Conservation (phyloP, 2,329 filamentous ascomycete species). For the Periglandula ipomoeae region DNA sequence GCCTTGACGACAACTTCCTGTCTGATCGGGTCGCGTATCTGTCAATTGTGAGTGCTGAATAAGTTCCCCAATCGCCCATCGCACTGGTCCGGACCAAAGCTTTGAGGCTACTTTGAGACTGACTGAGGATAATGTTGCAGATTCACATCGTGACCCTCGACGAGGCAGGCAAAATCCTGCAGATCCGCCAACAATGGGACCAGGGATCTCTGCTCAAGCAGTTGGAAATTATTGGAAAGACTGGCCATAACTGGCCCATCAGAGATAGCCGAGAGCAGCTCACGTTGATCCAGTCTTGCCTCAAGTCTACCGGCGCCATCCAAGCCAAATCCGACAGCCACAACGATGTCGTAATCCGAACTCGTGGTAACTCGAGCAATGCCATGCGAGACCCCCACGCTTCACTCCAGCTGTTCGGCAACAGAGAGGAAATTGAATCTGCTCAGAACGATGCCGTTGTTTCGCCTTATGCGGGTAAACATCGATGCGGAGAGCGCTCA, state of each 20-base stretch:
- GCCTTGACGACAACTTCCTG: conserved; percentile 89
- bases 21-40: conserved; percentile 71
- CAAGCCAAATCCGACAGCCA: conserved; percentile 23
- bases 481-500: conserved; percentile 54
- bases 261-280: conserved; percentile 77
- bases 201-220: conserved; percentile 89
- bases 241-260: conserved; percentile 91
- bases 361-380: conserved; percentile 44
- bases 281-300: conserved; percentile 58
- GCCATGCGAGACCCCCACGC: conserved; percentile 56
- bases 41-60: conserved; percentile 59
- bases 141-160: conserved; percentile 86
- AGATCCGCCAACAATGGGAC: conserved; percentile 91
- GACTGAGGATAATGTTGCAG: conserved; percentile 32
- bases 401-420: conserved; percentile 64
- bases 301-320: conserved; percentile 37
- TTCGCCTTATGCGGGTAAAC: conserved; percentile 51
- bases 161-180: conserved; percentile 64
- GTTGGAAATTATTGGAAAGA: conserved; percentile 84
- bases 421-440: conserved; percentile 53
- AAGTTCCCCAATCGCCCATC: not conserved
- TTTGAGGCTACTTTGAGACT: not conserved
- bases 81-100: not conserved
- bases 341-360: conserved; percentile 31
- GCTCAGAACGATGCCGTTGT: conserved; percentile 38